phyloP scores from a whole-genome alignment of 345 rosid genomes.

The Aethionema arabicum region DNA sequence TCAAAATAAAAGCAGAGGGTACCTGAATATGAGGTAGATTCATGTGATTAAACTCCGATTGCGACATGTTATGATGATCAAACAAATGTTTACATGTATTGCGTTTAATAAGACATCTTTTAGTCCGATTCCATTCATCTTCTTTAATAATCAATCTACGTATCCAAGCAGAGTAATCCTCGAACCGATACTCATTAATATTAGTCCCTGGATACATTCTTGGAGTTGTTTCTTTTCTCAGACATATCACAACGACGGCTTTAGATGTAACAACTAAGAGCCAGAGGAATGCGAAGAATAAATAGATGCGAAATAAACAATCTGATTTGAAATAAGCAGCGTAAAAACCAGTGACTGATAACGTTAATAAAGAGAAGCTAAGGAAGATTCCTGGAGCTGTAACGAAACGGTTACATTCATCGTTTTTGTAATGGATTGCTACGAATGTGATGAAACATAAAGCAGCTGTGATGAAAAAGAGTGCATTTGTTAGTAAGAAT shows the following conservation, averaged over 20 bases:
- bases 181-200: conserved; percentile 33
- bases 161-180: conserved; percentile 39
- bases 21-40: conserved; percentile 37
- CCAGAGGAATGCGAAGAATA: conserved; percentile 40
- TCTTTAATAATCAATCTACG: conserved; percentile 35
- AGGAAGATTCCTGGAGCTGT: conserved; percentile 31
- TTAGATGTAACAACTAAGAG: conserved; percentile 31
- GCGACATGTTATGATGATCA: conserved; percentile 29
- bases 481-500: conserved; percentile 30
- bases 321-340: conserved; percentile 37
- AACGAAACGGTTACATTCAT: conserved; percentile 27
- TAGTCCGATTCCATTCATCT: conserved; percentile 38
- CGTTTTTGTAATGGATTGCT: conserved; percentile 29
- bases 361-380: conserved; percentile 31
- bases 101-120: conserved; percentile 33
- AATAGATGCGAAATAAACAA: conserved; percentile 33
- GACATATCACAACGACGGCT: conserved; percentile 23
- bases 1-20: background rate
- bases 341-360: conserved; percentile 28
- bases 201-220: conserved; percentile 35
- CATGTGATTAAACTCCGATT: conserved; percentile 32
- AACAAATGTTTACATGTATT: conserved; percentile 30
- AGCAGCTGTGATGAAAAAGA: conserved; percentile 24
- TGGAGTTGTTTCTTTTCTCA: conserved; percentile 17
- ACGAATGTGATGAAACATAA: conserved; percentile 27